phyloP scores from a whole-genome alignment of 441 rosid species.

The Brassica hybrid region DNA sequence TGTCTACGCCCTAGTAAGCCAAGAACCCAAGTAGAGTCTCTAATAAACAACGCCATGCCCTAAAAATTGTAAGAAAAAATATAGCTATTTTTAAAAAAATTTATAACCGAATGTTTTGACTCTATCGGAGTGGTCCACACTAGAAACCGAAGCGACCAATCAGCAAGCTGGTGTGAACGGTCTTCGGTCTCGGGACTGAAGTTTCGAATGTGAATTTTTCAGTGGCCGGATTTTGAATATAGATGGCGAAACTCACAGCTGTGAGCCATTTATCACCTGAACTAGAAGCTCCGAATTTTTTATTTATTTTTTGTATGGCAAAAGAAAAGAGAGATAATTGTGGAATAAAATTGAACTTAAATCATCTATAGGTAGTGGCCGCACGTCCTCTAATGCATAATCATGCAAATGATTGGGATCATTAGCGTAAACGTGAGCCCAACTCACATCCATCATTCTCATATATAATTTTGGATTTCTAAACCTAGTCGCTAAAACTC shows the following conservation, averaged over 20 bases:
- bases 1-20: background rate
- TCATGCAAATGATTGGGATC: constrained; percentile 28
- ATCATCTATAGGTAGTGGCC: background rate
- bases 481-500: background rate
- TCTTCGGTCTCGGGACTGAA: too few relatives aligned
- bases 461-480: background rate
- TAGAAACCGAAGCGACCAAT: too few relatives aligned
- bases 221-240: too few relatives aligned
- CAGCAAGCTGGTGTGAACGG: too few relatives aligned
- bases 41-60: background rate
- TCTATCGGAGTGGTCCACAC: too few relatives aligned
- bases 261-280: too few relatives aligned
- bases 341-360: background rate
- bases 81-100: background rate
- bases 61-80: background rate
- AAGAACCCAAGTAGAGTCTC: background rate
- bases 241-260: too few relatives aligned
- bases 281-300: too few relatives aligned
- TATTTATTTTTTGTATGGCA: background rate
- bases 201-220: too few relatives aligned
- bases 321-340: constrained; percentile 1
- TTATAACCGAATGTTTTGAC: too few relatives aligned
- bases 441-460: constrained; percentile 30
- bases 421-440: constrained; percentile 35
- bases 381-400: constrained; percentile 35